A percentile compares a stretch with the other conserved stretches of the same genome.
phyloP scores from a whole-genome alignment of 495 filamentous ascomycete genomes.

The Alectoria sarmentosa region DNA sequence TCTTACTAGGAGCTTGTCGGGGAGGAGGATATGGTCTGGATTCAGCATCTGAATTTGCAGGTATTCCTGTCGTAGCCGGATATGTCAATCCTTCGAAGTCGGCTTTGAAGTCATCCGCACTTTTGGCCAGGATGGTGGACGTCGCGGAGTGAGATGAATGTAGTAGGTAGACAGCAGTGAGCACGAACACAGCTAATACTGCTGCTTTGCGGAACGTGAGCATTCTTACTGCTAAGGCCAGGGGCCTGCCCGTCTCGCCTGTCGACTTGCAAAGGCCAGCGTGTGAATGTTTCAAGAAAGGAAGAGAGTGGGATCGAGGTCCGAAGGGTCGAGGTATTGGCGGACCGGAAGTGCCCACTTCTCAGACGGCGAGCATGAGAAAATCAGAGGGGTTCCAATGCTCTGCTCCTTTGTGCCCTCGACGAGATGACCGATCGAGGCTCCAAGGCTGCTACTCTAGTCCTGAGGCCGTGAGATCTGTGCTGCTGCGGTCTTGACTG shows the following conservation, averaged over 20 bases:
- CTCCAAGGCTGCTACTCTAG: not conserved
- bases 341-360: not conserved
- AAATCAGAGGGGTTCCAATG: not conserved
- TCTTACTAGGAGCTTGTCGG: slow-evolving; percentile 30
- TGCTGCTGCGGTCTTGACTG: no score
- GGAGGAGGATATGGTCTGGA: slow-evolving; percentile 34
- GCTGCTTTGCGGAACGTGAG: slow-evolving; percentile 69
- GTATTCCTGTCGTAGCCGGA: slow-evolving; percentile 22
- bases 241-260: not conserved
- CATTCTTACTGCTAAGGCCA: slow-evolving; percentile 32
- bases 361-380: not conserved
- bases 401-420: not conserved
- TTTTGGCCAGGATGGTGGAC: slow-evolving; percentile 22
- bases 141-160: slow-evolving; percentile 49
- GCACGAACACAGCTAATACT: slow-evolving; percentile 56
- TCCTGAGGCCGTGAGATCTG: not conserved
- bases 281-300: not conserved
- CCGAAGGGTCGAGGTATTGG: not conserved
- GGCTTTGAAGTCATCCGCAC: slow-evolving; percentile 22
- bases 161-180: slow-evolving; percentile 66
- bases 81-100: slow-evolving; percentile 17
- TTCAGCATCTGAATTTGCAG: slow-evolving; percentile 22
- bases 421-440: not conserved
- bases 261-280: not conserved
- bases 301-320: not conserved